A percentile compares a stretch with the other conserved stretches of the same genome.
phyloP scores from a whole-genome alignment of 495 filamentous ascomycete genomes.

The Aspergillus olivimuriae region DNA sequence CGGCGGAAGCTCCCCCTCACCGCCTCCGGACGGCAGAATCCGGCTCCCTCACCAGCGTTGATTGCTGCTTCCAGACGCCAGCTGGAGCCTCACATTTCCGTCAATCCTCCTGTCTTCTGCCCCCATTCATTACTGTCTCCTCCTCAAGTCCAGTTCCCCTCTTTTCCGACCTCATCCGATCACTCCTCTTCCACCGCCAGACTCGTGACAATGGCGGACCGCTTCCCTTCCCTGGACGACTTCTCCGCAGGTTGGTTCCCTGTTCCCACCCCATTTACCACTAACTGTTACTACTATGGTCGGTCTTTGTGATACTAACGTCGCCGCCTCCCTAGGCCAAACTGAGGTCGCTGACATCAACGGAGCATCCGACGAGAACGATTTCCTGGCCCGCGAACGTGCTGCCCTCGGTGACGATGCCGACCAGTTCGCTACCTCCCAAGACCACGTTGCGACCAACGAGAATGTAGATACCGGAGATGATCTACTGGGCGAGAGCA shows the following conservation, averaged over 20 bases:
- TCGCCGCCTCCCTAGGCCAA: conserved; percentile 44
- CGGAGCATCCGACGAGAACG: conserved; percentile 47
- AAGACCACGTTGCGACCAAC: conserved; percentile 55
- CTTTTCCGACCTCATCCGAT: background rate
- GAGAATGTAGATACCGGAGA: conserved; percentile 52
- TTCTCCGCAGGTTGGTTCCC: conserved; percentile 88
- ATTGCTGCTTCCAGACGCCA: conserved; percentile 19
- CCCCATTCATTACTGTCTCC: background rate
- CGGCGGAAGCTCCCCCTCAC: too few species aligned
- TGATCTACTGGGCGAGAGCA: conserved; percentile 61
- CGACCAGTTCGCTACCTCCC: conserved; percentile 74
- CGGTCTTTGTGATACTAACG: conserved; percentile 18
- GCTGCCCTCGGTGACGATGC: conserved; percentile 88
- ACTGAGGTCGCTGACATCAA: conserved; percentile 46
- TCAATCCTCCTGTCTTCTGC: conserved; percentile 8
- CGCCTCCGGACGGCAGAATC: conserved; percentile 30
- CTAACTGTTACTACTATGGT: background rate
- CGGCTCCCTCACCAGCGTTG: conserved; percentile 14
- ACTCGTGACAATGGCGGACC: conserved; percentile 69
- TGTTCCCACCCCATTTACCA: conserved; percentile 13
- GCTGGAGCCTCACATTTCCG: conserved; percentile 17
- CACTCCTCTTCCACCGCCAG: background rate
- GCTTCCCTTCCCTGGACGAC: conserved; percentile 95
- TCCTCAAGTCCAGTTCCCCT: background rate
- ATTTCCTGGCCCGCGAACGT: conserved; percentile 86